These are phyloP conservation scores for Cercospora sp. DNA, from an alignment of 2,329 filamentous ascomycete genomes.

Conservation along the genomic window DNA sequence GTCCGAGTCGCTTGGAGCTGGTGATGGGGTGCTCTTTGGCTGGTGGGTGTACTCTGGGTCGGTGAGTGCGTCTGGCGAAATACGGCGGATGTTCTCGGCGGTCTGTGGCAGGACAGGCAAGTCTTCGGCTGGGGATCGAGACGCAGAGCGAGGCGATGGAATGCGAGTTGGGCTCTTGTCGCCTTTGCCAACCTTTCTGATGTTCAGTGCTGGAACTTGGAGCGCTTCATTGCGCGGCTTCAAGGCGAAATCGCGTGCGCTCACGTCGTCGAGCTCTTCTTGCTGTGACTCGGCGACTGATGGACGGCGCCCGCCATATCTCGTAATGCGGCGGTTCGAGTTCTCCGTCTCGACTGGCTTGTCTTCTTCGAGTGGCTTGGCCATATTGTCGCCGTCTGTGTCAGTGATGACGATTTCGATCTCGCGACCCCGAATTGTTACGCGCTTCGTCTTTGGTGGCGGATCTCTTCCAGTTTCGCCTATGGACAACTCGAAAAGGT, in stretches of 20 bases:
- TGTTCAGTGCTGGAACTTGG: constrained; percentile 2
- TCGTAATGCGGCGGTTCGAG: constrained; percentile 1
- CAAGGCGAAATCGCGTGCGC: constrained; percentile 9
- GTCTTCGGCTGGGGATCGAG: background rate
- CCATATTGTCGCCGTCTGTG: background rate
- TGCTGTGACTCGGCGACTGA: constrained; percentile 19
- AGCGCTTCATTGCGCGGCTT: constrained; percentile 6
- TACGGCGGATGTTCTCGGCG: background rate
- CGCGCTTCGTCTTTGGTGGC: background rate
- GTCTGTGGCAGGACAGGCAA: constrained; percentile 5
- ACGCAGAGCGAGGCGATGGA: constrained; percentile 8
- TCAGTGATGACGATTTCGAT: constrained; percentile 13
- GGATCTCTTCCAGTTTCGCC: background rate
- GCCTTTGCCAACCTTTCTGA: constrained; percentile 7
- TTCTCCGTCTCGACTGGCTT: background rate
- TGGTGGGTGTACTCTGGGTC: background rate
- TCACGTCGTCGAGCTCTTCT: background rate
- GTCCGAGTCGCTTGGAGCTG: background rate
- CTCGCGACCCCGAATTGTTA: background rate
- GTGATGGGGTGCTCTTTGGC: background rate
- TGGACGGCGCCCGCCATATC: constrained; percentile 8
- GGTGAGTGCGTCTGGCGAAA: background rate
- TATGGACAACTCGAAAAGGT: background rate
- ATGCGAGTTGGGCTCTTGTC: constrained; percentile 2
- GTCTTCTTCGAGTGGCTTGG: background rate